Evolutionary conservation across 148 eudicot genomes (phyloP).

Genomic region (Talinum fruticosum): DNA sequence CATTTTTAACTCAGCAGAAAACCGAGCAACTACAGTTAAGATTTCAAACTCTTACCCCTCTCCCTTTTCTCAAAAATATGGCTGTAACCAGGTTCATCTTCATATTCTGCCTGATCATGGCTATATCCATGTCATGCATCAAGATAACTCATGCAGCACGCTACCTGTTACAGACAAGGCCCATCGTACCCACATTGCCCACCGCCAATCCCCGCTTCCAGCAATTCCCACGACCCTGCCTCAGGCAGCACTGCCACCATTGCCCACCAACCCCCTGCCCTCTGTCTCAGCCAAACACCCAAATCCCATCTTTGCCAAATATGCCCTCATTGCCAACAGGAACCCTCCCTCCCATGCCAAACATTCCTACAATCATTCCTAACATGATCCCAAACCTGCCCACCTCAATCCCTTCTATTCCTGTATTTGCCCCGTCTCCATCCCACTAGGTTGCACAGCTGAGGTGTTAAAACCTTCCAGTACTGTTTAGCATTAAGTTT

Average conservation of each 20-base stretch:
- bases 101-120: neutral
- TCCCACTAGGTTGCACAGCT: conserved; percentile 3
- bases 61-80: neutral
- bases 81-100: neutral
- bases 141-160: neutral
- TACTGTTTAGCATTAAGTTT: neutral
- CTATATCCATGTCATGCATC: neutral
- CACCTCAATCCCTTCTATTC: conserved; percentile 13
- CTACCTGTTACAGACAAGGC: neutral
- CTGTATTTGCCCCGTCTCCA: conserved; percentile 10
- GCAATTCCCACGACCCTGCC: conserved; percentile 6
- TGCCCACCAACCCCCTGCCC: conserved; percentile 9
- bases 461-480: neutral
- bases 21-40: too few relatives aligned
- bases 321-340: too few relatives aligned
- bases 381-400: conserved; percentile 10
- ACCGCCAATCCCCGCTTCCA: neutral
- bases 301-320: too few relatives aligned
- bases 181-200: neutral
- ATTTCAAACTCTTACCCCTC: too few relatives aligned
- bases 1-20: too few relatives aligned
- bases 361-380: conserved; percentile 7
- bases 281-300: too few relatives aligned
- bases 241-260: neutral
- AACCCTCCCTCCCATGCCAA: conserved; percentile 16